These are phyloP conservation scores for Huntiella moniliformis DNA, from an alignment of 2,329 filamentous ascomycete species.

Conservation along the genomic window DNA sequence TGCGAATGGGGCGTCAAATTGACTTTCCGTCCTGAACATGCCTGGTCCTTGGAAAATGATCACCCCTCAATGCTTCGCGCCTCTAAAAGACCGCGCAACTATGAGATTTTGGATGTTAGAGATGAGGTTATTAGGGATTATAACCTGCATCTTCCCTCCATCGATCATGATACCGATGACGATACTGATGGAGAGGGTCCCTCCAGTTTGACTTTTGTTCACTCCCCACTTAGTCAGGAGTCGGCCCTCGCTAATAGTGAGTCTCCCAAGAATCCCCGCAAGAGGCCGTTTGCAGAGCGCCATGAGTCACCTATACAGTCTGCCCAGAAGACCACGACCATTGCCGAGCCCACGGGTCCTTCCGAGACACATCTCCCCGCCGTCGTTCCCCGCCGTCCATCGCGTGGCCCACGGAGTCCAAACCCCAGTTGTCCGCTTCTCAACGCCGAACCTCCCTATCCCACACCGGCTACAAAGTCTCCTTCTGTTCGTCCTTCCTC, in stretches of 20 bases:
- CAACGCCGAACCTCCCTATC: not conserved
- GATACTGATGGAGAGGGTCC: slow-evolving; percentile 6
- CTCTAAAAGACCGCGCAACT: slow-evolving; percentile 16
- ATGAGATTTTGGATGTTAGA: slow-evolving; percentile 22
- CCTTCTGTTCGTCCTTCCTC: not conserved
- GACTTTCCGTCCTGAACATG: slow-evolving; percentile 21
- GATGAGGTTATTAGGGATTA: slow-evolving; percentile 22
- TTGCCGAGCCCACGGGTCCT: not conserved
- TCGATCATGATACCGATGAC: slow-evolving; percentile 9
- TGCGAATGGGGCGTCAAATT: slow-evolving; percentile 23
- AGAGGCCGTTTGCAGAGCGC: not conserved
- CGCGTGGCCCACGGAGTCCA: not conserved
- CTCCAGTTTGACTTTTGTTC: not conserved
- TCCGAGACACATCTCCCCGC: not conserved
- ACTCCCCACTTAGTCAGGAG: not conserved
- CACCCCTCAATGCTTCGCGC: slow-evolving; percentile 21
- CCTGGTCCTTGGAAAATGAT: slow-evolving; percentile 17
- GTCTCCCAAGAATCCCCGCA: not conserved
- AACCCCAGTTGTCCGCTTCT: slow-evolving; percentile 2
- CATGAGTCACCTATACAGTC: not conserved
- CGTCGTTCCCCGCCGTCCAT: not conserved
- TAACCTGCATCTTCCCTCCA: slow-evolving; percentile 14
- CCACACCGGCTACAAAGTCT: not conserved
- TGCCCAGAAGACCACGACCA: not conserved
- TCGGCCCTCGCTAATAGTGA: not conserved